A percentile compares a stretch with the other conserved stretches of the same genome.
Evolutionary conservation across 179 eudicot genomes (phyloP).

Genomic region (Silene noctiflora): DNA sequence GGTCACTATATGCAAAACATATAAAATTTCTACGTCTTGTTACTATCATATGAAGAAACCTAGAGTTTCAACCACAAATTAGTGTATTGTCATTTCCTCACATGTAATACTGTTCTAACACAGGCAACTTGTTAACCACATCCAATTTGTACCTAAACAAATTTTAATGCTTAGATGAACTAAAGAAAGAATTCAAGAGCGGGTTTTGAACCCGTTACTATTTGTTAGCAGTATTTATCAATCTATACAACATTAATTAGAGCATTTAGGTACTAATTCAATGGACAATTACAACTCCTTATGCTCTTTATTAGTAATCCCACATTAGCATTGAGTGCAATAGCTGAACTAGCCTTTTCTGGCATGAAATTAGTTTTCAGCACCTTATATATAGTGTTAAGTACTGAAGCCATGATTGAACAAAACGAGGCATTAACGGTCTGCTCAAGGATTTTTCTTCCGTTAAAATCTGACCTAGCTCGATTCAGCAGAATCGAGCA

Average conservation of each 20-base stretch:
- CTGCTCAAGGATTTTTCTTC: neutral
- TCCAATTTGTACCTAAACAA: neutral
- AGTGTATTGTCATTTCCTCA: conserved; percentile 1
- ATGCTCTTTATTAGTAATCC: neutral
- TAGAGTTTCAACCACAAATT: conserved; percentile 12
- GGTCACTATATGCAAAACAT: conserved; percentile 11
- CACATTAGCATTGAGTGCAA: neutral
- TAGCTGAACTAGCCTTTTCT: neutral
- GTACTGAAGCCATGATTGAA: neutral
- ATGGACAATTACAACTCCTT: neutral
- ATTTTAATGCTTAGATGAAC: neutral
- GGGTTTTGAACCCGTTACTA: neutral
- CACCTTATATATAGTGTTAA: too few species aligned
- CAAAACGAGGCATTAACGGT: neutral
- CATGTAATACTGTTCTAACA: conserved; percentile 12
- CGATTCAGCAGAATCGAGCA: neutral
- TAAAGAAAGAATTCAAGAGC: neutral
- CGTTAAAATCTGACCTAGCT: neutral
- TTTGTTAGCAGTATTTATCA: neutral
- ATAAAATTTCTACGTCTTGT: conserved; percentile 14
- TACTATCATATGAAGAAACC: conserved; percentile 16
- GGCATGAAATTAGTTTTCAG: too few species aligned
- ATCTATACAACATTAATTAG: too few species aligned
- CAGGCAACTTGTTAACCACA: conserved; percentile 7
- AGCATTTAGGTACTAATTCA: neutral